phyloP scores from a whole-genome alignment of 257 asterid species.

The Thymus quinquecostatus region DNA sequence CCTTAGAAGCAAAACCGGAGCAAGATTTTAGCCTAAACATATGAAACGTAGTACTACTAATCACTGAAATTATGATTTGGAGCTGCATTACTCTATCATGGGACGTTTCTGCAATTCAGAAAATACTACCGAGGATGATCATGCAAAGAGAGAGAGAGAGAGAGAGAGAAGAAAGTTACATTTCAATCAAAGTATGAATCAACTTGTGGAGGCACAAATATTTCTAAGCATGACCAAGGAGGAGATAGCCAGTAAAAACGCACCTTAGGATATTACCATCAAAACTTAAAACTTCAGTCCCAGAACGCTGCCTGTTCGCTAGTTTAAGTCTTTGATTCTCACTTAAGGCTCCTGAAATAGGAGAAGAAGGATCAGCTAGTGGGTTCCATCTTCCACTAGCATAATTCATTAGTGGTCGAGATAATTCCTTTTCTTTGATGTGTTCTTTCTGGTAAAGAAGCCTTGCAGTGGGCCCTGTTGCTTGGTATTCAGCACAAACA shows the following conservation, averaged over 20 bases:
- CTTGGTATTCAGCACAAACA: conserved; percentile 87
- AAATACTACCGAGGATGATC: not conserved
- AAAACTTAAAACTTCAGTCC: conserved; percentile 92
- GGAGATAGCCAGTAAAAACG: conserved; percentile 31
- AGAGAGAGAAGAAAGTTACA: not conserved
- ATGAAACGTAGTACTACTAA: not conserved
- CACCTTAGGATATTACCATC: conserved; percentile 94
- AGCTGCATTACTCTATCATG: not conserved
- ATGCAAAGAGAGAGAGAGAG: not conserved
- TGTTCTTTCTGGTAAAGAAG: conserved; percentile 95
- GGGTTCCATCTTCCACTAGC: conserved; percentile 99
- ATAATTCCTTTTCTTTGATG: conserved; percentile 57
- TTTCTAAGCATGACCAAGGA: conserved; percentile 20
- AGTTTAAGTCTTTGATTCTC: conserved; percentile 91
- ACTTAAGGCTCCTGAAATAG: conserved; percentile 85
- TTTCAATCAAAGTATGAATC: not conserved
- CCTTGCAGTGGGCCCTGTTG: conserved; percentile 89
- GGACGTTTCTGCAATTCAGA: conserved; percentile 15
- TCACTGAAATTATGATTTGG: conserved; percentile 1
- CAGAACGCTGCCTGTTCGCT: conserved; percentile 82
- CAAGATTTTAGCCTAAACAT: not conserved
- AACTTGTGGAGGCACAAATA: conserved; percentile 1
- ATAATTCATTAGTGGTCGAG: conserved; percentile 79
- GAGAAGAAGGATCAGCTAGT: conserved; percentile 92
- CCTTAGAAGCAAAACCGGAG: not conserved